Evolutionary conservation across 2,329 filamentous ascomycete genomes (phyloP).

Genomic region (Beauveria bassiana): DNA sequence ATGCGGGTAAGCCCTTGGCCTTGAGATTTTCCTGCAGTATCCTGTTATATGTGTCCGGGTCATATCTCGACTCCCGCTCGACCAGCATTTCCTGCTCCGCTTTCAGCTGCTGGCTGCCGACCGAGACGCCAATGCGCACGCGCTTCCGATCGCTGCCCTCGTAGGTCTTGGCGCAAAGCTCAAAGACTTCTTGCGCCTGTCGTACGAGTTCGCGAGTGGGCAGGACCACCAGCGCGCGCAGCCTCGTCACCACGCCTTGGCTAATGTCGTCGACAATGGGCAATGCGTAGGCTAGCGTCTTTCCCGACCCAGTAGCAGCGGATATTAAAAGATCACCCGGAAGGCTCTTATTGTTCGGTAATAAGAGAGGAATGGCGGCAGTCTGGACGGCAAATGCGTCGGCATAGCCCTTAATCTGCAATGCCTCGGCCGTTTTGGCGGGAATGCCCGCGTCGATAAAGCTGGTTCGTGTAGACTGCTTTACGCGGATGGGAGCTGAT

Average conservation of each 20-base stretch:
- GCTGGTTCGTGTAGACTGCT: constrained; percentile 47
- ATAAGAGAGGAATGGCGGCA: constrained; percentile 64
- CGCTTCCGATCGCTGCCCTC: constrained; percentile 50
- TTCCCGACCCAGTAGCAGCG: constrained; percentile 90
- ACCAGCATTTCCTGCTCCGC: constrained; percentile 47
- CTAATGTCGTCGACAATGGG: constrained; percentile 75
- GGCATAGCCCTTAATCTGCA: constrained; percentile 50
- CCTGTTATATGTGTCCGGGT: constrained; percentile 46
- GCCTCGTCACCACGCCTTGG: constrained; percentile 51
- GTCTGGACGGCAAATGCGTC: constrained; percentile 39
- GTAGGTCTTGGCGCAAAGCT: constrained; percentile 61
- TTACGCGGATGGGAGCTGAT: constrained; percentile 62
- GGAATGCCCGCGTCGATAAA: constrained; percentile 60
- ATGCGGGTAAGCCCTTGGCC: not conserved
- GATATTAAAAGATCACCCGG: constrained; percentile 80
- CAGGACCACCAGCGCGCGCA: constrained; percentile 77
- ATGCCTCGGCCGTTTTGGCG: constrained; percentile 48
- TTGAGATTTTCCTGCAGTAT: constrained; percentile 20
- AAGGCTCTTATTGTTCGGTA: constrained; percentile 54
- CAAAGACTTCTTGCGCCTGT: constrained; percentile 73
- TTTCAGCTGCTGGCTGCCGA: constrained; percentile 71
- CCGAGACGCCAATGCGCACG: constrained; percentile 71
- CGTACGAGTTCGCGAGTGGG: constrained; percentile 86
- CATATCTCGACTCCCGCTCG: constrained; percentile 47
- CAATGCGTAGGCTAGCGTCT: constrained; percentile 85